Base-by-base conservation (phyloP, 2,329 filamentous ascomycete genomes). In the Amesomyces nigricolor region DNA sequence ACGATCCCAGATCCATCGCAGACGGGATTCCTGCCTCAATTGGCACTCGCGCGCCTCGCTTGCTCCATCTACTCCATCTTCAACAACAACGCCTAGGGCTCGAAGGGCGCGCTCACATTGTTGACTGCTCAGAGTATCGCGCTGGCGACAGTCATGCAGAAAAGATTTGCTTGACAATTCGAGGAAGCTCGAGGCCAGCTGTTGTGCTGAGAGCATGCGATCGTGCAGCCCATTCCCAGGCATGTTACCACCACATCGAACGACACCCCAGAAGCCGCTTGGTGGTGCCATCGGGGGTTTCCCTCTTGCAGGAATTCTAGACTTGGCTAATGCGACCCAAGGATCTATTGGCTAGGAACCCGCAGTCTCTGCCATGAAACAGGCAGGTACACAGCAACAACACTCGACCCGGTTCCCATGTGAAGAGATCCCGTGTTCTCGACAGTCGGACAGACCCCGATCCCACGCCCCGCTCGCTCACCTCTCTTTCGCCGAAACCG, bases 1-100 rank as follows among this genome's bases (percentile, higher is more conserved):
- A n/a, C 37, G 26, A 50, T 46, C 32, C 30, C 40, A 40, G 42
- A 16, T 32, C 53, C 53, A 50, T 47, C 30, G 22, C 39, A 13
- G 50, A 22, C 52, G 52, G 52, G 30, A 19, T 4, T 32, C 19
- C 48, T 38, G 5, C 47, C 48, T 29, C 16, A 55, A 56, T 30
- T 13, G 43, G 47, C 30, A 16, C n/a, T 38, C 22, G 8, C 10
- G n/a, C n/a, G 10, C 11, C 4, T 32, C 29, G 30, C 44, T 35
- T 44, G n/a, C 26, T 17, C 37, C 22, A 39, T n/a, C 47, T 5
- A 29, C 13, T 30, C 13, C 17, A 10, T 5, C 19, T 14, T 26
- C 22, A 6, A 3, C 22, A 26, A 26, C 22, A 26, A 26, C 22
- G 22, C 22, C 22, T 4, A 26, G 22, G 22, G 22, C 22, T 26